Evolutionary conservation across 345 rosid species (phyloP), one percentile per base, ranked within the genome.

Genomic region (Populus davidiana): DNA sequence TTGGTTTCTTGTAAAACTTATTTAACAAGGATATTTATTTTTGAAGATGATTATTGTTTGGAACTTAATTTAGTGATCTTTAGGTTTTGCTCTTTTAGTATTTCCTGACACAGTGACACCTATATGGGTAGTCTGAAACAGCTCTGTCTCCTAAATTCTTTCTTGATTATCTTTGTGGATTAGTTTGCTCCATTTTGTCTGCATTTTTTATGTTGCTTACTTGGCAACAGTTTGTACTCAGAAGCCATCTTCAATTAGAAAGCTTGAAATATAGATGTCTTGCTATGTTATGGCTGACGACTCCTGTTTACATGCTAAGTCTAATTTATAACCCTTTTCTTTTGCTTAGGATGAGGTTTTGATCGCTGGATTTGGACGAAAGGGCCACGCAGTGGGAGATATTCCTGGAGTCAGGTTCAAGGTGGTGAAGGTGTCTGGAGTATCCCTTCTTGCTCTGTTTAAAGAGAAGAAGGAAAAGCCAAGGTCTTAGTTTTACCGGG

Each of bases 381-480:
- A 91, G 83, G 96, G 96, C 6, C 96, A 91, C 71, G 96, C 96
- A 0, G 96, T 91, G 1, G 96, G 96, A 72, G 96, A 91, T 90
- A 91, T 91, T 86, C 96, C 96, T 5, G 96, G 96, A 29, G 96
- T 91, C 73, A 86, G 96, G 80, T 91, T 91, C 86, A 91, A 91
- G 93, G 93, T 91, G 21, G 96, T 91, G 77, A 91, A 90, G 87
- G 96, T 91, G 4, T 91, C 96, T 25, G 96, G 93, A 69, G 96
- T 91, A 62, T 91, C 96, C 31, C 92, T 91, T 35, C 80, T 91
- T 39, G 96, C 96, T 0, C 90, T 91, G 41, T 91, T 91, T 85
- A 91, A 91, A 71, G 94, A 92, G 83, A 92, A 92, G 87, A 90
- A 92, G 88, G 96, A 92, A 82, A 91, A 89, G 89, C 96, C 96